Base-by-base conservation (phyloP, 768 basidiomycete genomes). In the Serendipita indica region DNA sequence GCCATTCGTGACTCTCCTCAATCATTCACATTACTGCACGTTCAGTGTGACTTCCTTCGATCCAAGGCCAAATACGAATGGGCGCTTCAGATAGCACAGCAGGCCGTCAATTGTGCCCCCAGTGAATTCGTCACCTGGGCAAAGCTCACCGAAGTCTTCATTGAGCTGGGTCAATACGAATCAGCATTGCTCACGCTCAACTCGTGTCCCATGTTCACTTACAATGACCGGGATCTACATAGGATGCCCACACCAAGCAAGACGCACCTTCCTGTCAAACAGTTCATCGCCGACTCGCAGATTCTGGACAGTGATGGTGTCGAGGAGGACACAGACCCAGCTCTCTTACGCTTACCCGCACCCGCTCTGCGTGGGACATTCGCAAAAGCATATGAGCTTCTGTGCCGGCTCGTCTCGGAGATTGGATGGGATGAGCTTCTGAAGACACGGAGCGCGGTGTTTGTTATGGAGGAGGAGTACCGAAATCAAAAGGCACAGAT, bases 171-270 rank as follows among this genome's bases (percentile, higher is more conserved):
- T 27, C 82, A 90, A 67, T 97, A 78, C 67, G 89, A 96, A 66
- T 84, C 86, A 76, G 91, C 92, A 0, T 74, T 98, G 13, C 75
- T 97, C 39, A 96, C 94, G 1, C 80, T 97, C 52, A 97, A 97
- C 68, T 97, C 93, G n/a, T 97, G 96, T 72, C 93, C 94, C 2
- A 98, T 99, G 96, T 99, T 99, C 72, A 98, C 96, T 5, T 98
- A 88, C 73, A 96, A 96, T 66, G 94, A 96, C 41, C 83, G 93
- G 20, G 96, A 99, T 69, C 76, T 84, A 2, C 96, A 99, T 68
- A 80, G 92, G 2, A 81, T 79, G 68, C 80, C 97, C 7, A 75
- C 85, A 1, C 82, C 92, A 16, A 74, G 84, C 1, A 81, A 83
- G 61, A 78, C 92, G 3, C 89, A 93, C 69, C 75, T 96, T 0